Percentiles rank a stretch among this genome's conserved stretches.
Conservation (phyloP, 2,329 filamentous ascomycete species). For the Xylariaceae sp. region DNA sequence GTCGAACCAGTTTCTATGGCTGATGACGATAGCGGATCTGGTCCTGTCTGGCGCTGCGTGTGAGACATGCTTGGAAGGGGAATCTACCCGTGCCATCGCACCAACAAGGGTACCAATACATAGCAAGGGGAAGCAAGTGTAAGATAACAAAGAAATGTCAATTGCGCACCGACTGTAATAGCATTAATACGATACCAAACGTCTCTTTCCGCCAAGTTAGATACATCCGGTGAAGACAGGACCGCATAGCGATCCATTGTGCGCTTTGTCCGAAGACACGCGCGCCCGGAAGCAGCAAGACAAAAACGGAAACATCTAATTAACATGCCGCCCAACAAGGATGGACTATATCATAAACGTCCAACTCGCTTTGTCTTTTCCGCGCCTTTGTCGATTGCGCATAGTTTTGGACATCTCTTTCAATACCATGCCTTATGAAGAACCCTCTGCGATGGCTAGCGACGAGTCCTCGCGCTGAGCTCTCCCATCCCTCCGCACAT, state of each 20-base stretch:
- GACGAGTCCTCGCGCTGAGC: background rate
- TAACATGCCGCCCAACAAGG: background rate
- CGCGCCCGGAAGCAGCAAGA: slow-evolving; percentile 16
- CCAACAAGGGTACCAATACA: background rate
- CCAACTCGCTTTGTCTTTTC: background rate
- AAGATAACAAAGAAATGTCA: background rate
- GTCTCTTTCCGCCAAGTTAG: background rate
- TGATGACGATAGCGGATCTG: background rate
- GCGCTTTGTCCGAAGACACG: slow-evolving; percentile 13
- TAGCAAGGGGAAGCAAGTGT: background rate
- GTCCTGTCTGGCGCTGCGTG: background rate
- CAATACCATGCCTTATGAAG: slow-evolving; percentile 19
- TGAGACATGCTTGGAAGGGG: background rate
- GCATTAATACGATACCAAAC: background rate
- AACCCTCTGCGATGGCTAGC: background rate
- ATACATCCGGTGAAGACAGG: background rate
- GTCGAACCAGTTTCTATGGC: background rate
- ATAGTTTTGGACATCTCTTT: slow-evolving; percentile 9
- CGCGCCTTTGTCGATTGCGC: slow-evolving; percentile 15
- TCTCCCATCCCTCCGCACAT: background rate
- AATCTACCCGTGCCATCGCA: too few relatives aligned
- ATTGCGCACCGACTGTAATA: background rate
- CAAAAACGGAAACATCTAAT: slow-evolving; percentile 15
- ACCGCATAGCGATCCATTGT: background rate
- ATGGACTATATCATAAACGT: slow-evolving; percentile 1